Evolutionary conservation across 192 early-diverging fungal species (phyloP), one percentile per base, ranked within the genome.

Genomic region (Spizellomyces sp.): DNA sequence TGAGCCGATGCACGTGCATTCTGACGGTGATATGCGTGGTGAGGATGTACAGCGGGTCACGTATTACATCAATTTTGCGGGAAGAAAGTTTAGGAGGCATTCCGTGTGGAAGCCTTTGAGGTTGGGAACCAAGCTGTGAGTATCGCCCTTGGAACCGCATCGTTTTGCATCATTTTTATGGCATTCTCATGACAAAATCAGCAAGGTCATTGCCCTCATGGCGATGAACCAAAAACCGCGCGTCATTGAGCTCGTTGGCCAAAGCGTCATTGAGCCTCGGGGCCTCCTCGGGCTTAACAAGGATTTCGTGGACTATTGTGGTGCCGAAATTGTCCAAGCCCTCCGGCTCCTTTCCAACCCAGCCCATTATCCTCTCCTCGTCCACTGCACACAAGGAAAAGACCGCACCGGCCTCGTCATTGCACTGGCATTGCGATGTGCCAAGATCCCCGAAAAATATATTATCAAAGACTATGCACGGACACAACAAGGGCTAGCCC

Each of bases 301-400:
- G 27, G 70, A 75, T 47, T 80, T 85, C 44, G 36, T 67, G 14
- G 60, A 76, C 22, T 75, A 67, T 36, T 80, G 81, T 27, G 69
- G 76, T 41, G 54, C 47, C 1, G 79, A 85, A 45, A 73, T 85
- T 19, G 48, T 71, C 17, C 44, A 58, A 43, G 71, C 77, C 36
- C 57, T 80, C 41, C 66, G 71, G 8, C 54, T 83, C 19, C 61
- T 83, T 36, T 44, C 71, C n/a, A 59, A 67, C 15, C 22, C 62
- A 17, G 41, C 60, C 6, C 59, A 70, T 17, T 81, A 74, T 62
- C 83, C 83, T 4, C 75, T 85, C 1, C 68, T 83, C 2, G 75
- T 85, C 43, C 80, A 85, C 62, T 85, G 83, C 60, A 76, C 79
- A 10, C 80, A 77, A 36, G 83, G 83, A 4, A 85, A 85, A 69